Evolutionary conservation across 2,329 filamentous ascomycete species (phyloP).

Genomic region (Hypoxylon sp.): DNA sequence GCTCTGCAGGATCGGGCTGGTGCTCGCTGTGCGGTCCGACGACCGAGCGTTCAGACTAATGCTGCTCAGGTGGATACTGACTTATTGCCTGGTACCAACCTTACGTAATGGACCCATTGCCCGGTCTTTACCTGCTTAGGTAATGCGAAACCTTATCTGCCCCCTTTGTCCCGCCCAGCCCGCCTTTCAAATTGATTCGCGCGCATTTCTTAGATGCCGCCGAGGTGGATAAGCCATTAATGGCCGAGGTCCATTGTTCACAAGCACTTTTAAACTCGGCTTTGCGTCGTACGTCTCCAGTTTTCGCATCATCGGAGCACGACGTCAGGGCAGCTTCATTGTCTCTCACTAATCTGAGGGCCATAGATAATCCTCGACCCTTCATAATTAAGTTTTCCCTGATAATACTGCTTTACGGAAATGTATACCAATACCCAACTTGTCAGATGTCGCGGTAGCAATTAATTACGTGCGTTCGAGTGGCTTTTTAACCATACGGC

Average conservation of each 20-base stretch:
- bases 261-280: conserved; percentile 44
- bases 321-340: conserved; percentile 42
- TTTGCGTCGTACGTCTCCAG: conserved; percentile 29
- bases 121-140: background rate
- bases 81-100: background rate
- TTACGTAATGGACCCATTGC: conserved; percentile 16
- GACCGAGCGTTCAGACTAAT: conserved; percentile 8
- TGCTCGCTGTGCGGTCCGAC: conserved; percentile 12
- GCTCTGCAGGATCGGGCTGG: conserved; percentile 9
- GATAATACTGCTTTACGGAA: conserved; percentile 9
- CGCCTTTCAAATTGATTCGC: conserved; percentile 20
- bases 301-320: conserved; percentile 38
- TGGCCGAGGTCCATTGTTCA: conserved; percentile 53
- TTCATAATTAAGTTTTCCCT: conserved; percentile 16
- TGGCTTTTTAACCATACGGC: conserved; percentile 45
- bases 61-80: conserved; percentile 1
- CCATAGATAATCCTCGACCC: conserved; percentile 16
- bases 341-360: conserved; percentile 20
- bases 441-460: conserved; percentile 37
- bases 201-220: conserved; percentile 43
- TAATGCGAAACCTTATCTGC: background rate
- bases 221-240: conserved; percentile 41
- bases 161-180: conserved; percentile 4
- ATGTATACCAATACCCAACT: conserved; percentile 27
- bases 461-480: conserved; percentile 23